Evolutionary conservation across 1,139 yeast species (phyloP).

Genomic region (Sugiyamaella sp.): DNA sequence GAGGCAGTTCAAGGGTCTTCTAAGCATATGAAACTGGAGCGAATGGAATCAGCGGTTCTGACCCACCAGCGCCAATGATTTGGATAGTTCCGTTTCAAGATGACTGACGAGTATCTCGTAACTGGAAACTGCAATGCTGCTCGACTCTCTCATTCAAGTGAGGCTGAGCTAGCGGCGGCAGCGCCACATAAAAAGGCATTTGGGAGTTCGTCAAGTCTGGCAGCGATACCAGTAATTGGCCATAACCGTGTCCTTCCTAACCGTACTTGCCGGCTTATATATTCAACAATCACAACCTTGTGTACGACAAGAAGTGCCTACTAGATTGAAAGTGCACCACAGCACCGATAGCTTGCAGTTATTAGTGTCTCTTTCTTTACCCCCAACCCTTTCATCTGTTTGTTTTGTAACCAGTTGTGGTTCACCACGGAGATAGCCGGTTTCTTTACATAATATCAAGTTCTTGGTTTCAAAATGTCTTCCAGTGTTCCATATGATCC

Average conservation of each 20-base stretch:
- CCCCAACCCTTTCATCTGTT: too few species aligned
- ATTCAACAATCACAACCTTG: too few species aligned
- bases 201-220: constrained; percentile 15
- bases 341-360: too few species aligned
- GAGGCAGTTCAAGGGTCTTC: background rate
- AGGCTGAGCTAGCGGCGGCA: constrained; percentile 7
- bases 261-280: background rate
- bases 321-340: too few species aligned
- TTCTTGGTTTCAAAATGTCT: constrained; percentile 53
- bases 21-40: constrained; percentile 1
- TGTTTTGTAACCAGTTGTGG: background rate
- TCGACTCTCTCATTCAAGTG: too few species aligned
- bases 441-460: background rate
- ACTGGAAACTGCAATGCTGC: too few species aligned
- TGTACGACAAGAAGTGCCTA: too few species aligned
- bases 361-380: too few species aligned
- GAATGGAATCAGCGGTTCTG: too few species aligned
- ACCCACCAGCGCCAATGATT: too few species aligned
- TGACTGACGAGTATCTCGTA: too few species aligned
- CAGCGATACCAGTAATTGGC: background rate
- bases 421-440: background rate
- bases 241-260: constrained; percentile 8
- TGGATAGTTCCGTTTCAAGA: too few species aligned
- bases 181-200: constrained; percentile 7
- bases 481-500: constrained; percentile 91